These are phyloP conservation scores for Bipolaris cookei DNA, from an alignment of 2,329 filamentous ascomycete genomes.

Conservation along the genomic window DNA sequence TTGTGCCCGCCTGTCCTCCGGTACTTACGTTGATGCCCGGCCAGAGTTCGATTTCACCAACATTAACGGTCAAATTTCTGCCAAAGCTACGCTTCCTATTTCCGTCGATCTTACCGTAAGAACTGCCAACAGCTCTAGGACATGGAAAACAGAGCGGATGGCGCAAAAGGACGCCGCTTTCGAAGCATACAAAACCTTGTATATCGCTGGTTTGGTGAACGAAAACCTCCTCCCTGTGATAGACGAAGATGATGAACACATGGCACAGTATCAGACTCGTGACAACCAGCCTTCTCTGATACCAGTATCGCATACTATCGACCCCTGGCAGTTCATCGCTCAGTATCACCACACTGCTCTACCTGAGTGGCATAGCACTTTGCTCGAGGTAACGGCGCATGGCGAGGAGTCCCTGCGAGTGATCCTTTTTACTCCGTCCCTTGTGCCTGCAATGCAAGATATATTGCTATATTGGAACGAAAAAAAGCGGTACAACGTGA, in stretches of 20 bases:
- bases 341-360: slow-evolving; percentile 19
- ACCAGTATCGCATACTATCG: slow-evolving; percentile 28
- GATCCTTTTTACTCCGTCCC: slow-evolving; percentile 29
- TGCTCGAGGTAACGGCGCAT: slow-evolving; percentile 22
- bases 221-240: slow-evolving; percentile 74
- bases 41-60: slow-evolving; percentile 70
- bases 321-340: slow-evolving; percentile 40
- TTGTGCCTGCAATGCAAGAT: slow-evolving; percentile 27
- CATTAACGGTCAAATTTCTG: slow-evolving; percentile 49
- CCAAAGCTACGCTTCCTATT: slow-evolving; percentile 73
- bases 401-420: slow-evolving; percentile 28
- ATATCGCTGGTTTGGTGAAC: slow-evolving; percentile 74
- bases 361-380: slow-evolving; percentile 26
- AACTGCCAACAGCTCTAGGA: slow-evolving; percentile 55
- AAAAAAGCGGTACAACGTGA: slow-evolving; percentile 29
- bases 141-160: slow-evolving; percentile 74
- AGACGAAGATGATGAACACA: slow-evolving; percentile 27
- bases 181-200: slow-evolving; percentile 74
- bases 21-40: slow-evolving; percentile 66
- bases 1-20: slow-evolving; percentile 66
- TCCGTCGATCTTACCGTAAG: slow-evolving; percentile 70
- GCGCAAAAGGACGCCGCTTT: slow-evolving; percentile 85
- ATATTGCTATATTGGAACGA: slow-evolving; percentile 44
- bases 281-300: slow-evolving; percentile 39
- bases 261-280: slow-evolving; percentile 30